Base-by-base conservation (phyloP, 352 stramenopile genomes). In the Pythium phragmiticola region DNA sequence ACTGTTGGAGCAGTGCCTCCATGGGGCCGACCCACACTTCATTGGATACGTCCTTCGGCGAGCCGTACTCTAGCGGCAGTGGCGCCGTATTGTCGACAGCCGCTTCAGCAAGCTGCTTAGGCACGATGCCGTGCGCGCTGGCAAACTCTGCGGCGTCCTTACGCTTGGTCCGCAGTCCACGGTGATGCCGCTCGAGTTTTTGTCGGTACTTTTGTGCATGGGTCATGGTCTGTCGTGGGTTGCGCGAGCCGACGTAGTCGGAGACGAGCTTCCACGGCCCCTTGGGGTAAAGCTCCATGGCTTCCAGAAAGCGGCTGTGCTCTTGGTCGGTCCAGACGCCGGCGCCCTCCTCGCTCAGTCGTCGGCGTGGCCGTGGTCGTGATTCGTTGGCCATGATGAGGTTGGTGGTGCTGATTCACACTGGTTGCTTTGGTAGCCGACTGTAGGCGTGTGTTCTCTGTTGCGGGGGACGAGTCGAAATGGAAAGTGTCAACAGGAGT, bases 211-310 rank as follows among this genome's bases (percentile, higher is more conserved):
- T 76, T 33, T 76, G 69, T 16, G 69, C 69, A 53, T 76, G 69
- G 11, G 69, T 76, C 63, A 70, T 70, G 37, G 65, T 63, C 59
- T 72, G 65, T 11, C 65, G 58, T 8, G 65, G 58, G 36, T 72
- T 72, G 33, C 68, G 67, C 13, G 74, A 70, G 21, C 70, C 59
- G 2, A 76, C 65, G 41, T 72, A 60, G 41, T 63, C 53, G 2
- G 68, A 73, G 47, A 81, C 76, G 6, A 67, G 42, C 48, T 81
- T 78, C 74, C 74, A 81, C 16, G 74, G 68, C 1, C 70, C 68
- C 9, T 71, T 63, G 21, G 70, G 68, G 37, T 71, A 76, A 7
- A 78, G 48, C 58, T 78, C 68, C 36, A 75, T 66, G 12, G 68
- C 68, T 19, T 74, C 63, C 1, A 81, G 46, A 61, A 81, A 78